Percentiles rank a stretch among this genome's conserved stretches.
Evolutionary conservation across 805 yeast species (phyloP).

Genomic region (Isabelozyma gotoi): DNA sequence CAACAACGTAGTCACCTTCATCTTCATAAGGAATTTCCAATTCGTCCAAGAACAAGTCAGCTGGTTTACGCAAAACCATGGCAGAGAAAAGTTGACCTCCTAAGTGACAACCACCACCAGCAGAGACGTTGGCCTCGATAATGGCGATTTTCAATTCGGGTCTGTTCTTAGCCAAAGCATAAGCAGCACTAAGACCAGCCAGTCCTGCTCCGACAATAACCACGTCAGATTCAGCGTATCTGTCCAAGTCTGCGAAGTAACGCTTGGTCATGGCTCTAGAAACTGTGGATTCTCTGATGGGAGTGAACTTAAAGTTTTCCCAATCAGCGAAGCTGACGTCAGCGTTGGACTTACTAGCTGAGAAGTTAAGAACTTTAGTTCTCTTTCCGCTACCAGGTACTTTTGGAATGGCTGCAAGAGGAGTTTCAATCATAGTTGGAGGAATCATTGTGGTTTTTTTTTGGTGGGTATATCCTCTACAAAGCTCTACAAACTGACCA

Average conservation of each 20-base stretch:
- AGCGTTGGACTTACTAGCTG: conserved; percentile 19
- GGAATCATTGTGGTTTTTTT: conserved; percentile 25
- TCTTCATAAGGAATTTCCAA: conserved; percentile 68
- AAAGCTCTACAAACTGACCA: too few species aligned
- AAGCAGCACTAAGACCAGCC: conserved; percentile 77
- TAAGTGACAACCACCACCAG: conserved; percentile 80
- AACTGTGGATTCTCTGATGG: conserved; percentile 75
- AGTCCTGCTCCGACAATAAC: conserved; percentile 80
- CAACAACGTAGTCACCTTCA: conserved; percentile 78
- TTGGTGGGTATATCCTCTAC: too few species aligned
- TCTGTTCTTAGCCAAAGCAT: conserved; percentile 65
- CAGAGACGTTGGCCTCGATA: conserved; percentile 71
- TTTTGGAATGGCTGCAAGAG: conserved; percentile 10
- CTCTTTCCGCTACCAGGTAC: background rate
- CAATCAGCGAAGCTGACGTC: conserved; percentile 51
- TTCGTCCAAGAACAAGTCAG: conserved; percentile 66
- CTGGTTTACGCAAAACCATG: conserved; percentile 78
- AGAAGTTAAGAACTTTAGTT: conserved; percentile 11
- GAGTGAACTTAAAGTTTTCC: conserved; percentile 66
- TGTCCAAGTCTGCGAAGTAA: conserved; percentile 70
- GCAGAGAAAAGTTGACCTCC: conserved; percentile 79
- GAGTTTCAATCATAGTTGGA: conserved; percentile 31
- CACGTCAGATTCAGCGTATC: conserved; percentile 71
- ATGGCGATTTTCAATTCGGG: conserved; percentile 76
- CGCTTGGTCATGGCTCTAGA: conserved; percentile 79